These are phyloP conservation scores for Moesziomyces sp. DNA, from an alignment of 1,284 basidiomycete genomes.

Conservation along the genomic window DNA sequence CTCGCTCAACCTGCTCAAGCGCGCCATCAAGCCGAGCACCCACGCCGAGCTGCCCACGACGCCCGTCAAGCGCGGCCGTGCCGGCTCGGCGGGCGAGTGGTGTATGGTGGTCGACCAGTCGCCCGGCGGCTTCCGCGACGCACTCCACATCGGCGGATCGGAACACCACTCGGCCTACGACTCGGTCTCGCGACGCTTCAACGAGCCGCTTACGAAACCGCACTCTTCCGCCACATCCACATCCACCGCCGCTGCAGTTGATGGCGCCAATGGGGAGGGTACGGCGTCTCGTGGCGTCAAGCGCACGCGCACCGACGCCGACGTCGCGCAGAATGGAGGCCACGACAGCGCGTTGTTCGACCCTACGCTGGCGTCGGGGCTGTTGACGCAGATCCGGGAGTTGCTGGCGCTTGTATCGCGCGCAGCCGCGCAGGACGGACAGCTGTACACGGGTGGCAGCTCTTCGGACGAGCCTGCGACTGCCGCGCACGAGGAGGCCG, in stretches of 20 bases:
- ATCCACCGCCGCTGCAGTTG: neutral
- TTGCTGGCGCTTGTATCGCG: constrained; percentile 16
- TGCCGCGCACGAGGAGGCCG: constrained; percentile 8
- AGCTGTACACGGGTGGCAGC: constrained; percentile 8
- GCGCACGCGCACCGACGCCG: constrained; percentile 1
- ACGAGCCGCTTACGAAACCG: constrained; percentile 10
- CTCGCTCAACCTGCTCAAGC: constrained; percentile 31
- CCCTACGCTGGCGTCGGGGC: constrained; percentile 9
- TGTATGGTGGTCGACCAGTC: constrained; percentile 55
- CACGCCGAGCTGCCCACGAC: constrained; percentile 7
- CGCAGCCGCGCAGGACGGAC: constrained; percentile 12
- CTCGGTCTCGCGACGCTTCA: constrained; percentile 38
- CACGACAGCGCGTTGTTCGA: constrained; percentile 32
- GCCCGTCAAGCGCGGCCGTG: constrained; percentile 18
- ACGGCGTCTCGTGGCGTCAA: constrained; percentile 24
- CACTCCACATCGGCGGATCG: constrained; percentile 48
- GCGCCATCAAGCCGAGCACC: constrained; percentile 18
- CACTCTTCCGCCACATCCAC: neutral
- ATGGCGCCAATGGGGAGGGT: neutral
- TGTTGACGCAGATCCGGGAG: constrained; percentile 31
- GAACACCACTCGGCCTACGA: constrained; percentile 60
- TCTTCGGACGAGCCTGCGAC: neutral
- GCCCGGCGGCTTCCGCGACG: constrained; percentile 54
- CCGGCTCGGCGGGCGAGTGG: constrained; percentile 15
- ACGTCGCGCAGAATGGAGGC: neutral